Percentiles rank a stretch among this genome's conserved stretches.
phyloP scores from a whole-genome alignment of 2,329 filamentous ascomycete genomes.

The Paraconiothyrium sp. region DNA sequence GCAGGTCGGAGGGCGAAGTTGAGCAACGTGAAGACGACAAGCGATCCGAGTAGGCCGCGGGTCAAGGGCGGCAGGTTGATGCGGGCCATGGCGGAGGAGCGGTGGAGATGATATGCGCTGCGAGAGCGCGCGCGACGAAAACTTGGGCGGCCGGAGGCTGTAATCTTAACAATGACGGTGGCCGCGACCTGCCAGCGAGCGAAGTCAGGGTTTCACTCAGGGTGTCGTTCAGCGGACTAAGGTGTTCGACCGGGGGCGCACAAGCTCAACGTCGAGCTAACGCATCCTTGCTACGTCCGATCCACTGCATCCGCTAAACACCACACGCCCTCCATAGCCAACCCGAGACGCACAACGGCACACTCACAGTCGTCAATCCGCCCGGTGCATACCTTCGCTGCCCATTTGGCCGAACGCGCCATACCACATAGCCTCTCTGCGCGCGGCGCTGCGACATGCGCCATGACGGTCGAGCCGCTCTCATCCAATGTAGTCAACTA shows the following conservation, averaged over 20 bases:
- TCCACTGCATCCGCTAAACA: not conserved
- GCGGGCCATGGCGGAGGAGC: conserved; percentile 70
- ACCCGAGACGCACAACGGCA: not conserved
- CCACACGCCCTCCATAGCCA: not conserved
- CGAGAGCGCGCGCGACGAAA: too few species aligned
- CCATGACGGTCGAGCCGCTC: conserved; percentile 56
- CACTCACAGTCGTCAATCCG: not conserved
- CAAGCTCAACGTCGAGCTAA: not conserved
- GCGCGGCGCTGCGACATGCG: conserved; percentile 46
- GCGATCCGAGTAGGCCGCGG: conserved; percentile 77
- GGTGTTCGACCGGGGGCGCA: not conserved
- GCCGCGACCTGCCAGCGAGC: not conserved
- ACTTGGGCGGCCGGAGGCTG: too few species aligned
- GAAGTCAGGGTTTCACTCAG: not conserved
- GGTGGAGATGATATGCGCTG: not conserved
- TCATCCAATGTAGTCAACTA: conserved; percentile 73
- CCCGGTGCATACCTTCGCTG: not conserved
- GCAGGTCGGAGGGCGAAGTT: conserved; percentile 75
- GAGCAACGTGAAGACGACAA: conserved; percentile 81
- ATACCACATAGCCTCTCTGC: not conserved
- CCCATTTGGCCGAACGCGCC: not conserved
- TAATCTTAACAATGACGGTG: not conserved
- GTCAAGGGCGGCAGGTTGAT: conserved; percentile 94
- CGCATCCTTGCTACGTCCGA: not conserved
- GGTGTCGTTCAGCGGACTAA: not conserved